These are phyloP conservation scores for Teratosphaeria nubilosa DNA, from an alignment of 2,329 filamentous ascomycete species.

Conservation along the genomic window DNA sequence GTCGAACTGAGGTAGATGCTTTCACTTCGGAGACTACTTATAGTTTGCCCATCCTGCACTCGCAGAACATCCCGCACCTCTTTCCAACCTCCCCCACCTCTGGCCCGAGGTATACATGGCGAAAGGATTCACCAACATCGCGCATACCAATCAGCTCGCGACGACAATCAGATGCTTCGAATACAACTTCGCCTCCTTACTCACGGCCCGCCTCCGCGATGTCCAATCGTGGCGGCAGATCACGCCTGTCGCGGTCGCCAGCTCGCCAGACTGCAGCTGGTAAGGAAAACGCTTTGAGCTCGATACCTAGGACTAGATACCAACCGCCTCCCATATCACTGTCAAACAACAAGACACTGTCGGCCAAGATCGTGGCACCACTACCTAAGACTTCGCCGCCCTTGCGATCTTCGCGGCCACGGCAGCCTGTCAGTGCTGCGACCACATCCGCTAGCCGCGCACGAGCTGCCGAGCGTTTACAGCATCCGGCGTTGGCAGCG, in stretches of 20 bases:
- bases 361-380: conserved; percentile 63
- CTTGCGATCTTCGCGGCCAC: conserved; percentile 70
- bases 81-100: conserved; percentile 20
- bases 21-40: conserved; percentile 13
- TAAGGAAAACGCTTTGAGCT: conserved; percentile 21
- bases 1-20: conserved; percentile 23
- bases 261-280: conserved; percentile 11
- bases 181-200: conserved; percentile 15
- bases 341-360: conserved; percentile 34
- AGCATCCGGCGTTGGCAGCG: conserved; percentile 18
- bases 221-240: conserved; percentile 16
- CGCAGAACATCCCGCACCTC: conserved; percentile 7
- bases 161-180: conserved; percentile 22
- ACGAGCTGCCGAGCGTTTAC: conserved; percentile 50
- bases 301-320: conserved; percentile 24
- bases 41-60: conserved; percentile 19
- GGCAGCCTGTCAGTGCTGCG: conserved; percentile 67
- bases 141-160: conserved; percentile 24
- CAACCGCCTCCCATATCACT: conserved; percentile 19
- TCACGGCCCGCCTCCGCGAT: conserved; percentile 19
- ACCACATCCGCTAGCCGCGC: conserved; percentile 60
- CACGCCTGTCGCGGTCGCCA: conserved; percentile 20
- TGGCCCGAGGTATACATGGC: conserved; percentile 5
- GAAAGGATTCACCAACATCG: conserved; percentile 14
- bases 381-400: conserved; percentile 66